phyloP scores from a whole-genome alignment of 2,329 filamentous ascomycete genomes.

The Bipolaris victoriae region DNA sequence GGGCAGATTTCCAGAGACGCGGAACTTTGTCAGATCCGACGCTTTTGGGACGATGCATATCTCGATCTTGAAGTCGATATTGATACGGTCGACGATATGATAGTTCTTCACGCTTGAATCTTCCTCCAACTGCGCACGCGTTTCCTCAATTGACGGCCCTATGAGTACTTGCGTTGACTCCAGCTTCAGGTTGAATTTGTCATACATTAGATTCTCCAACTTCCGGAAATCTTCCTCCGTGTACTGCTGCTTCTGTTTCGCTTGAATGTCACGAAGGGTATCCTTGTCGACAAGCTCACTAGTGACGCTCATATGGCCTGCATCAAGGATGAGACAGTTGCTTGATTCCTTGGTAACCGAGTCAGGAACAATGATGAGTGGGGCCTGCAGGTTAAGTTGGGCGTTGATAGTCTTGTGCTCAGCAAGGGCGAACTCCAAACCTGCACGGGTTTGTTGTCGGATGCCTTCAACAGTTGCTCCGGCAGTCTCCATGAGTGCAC shows the following conservation, averaged over 20 bases:
- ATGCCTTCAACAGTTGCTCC: constrained; percentile 95
- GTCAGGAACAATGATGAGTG: constrained; percentile 94
- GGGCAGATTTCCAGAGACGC: constrained; percentile 88
- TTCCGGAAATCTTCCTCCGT: constrained; percentile 87
- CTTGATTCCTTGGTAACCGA: constrained; percentile 82
- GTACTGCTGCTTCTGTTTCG: constrained; percentile 86
- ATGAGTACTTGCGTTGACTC: constrained; percentile 95
- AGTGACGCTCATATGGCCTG: constrained; percentile 91
- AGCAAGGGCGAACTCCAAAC: constrained; percentile 92
- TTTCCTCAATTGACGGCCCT: constrained; percentile 88
- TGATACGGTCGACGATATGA: constrained; percentile 95
- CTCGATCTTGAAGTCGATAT: constrained; percentile 95
- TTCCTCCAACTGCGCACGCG: constrained; percentile 77
- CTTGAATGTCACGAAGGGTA: constrained; percentile 87
- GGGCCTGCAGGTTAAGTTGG: constrained; percentile 91
- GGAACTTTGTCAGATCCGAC: constrained; percentile 88
- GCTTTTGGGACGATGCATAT: constrained; percentile 96
- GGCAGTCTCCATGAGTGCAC: constrained; percentile 91
- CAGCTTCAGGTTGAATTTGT: constrained; percentile 91
- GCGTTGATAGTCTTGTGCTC: constrained; percentile 99
- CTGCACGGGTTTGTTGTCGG: constrained; percentile 92
- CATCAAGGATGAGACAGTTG: constrained; percentile 91
- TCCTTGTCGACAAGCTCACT: constrained; percentile 92
- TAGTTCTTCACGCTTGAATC: constrained; percentile 72
- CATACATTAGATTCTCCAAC: constrained; percentile 94